Conservation (phyloP, 1,284 basidiomycete species). For the Takashimella tepidaria region DNA sequence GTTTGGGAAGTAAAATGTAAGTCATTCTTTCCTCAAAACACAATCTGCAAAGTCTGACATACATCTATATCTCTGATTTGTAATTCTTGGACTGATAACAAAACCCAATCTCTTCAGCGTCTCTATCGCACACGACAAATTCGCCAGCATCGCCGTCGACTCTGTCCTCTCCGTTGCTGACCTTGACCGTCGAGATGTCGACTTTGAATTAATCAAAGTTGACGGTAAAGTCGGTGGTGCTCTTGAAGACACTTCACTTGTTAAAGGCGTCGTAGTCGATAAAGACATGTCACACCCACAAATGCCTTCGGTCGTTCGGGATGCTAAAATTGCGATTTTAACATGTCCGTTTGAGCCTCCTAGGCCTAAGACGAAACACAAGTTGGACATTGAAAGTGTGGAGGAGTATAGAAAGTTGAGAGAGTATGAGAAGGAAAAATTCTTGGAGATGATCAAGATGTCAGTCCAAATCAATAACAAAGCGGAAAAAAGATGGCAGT, state of each 20-base stretch:
- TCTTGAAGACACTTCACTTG: slow-evolving; percentile 77
- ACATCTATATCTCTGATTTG: no score
- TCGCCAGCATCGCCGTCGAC: slow-evolving; percentile 96
- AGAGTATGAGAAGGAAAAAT: slow-evolving; percentile 94
- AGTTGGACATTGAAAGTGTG: slow-evolving; percentile 95
- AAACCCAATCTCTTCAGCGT: slow-evolving; percentile 58
- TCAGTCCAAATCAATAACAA: no score
- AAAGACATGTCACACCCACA: slow-evolving; percentile 99
- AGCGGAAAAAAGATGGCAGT: no score
- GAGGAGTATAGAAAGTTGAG: slow-evolving; percentile 95
- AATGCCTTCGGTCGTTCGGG: slow-evolving; percentile 83
- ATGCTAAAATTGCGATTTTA: slow-evolving; percentile 91
- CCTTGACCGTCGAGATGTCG: slow-evolving; percentile 87
- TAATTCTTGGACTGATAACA: neutral
- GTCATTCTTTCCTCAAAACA: no score
- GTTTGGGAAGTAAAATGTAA: slow-evolving; percentile 94
- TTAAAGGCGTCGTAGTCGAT: slow-evolving; percentile 91
- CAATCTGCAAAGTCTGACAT: no score
- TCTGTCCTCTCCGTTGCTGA: slow-evolving; percentile 94
- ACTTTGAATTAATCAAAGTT: slow-evolving; percentile 98
- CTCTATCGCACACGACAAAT: slow-evolving; percentile 90
- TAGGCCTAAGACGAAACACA: slow-evolving; percentile 98
- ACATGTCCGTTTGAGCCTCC: slow-evolving; percentile 99
- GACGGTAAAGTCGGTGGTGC: slow-evolving; percentile 98
- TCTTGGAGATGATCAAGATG: slow-evolving; percentile 88